Evolutionary conservation across 805 yeast genomes (phyloP), one percentile per base, ranked within the genome.

Genomic region (Candida adriatica): DNA sequence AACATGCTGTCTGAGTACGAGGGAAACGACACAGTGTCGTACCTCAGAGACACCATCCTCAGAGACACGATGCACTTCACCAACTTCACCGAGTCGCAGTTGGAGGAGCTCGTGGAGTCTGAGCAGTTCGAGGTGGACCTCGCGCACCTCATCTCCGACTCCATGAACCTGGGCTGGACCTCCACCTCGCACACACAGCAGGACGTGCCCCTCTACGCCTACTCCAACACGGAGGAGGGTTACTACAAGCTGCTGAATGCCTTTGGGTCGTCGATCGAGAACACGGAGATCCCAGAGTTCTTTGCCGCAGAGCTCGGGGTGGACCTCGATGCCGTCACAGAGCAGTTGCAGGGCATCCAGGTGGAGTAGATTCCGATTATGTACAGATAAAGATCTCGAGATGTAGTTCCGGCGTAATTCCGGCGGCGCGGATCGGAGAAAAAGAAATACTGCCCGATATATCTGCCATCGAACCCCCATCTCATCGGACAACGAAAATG

Each of bases 121-220:
- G 46, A 53, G 18, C 41, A 45, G 6, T 43, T 63, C 5, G 40
- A 38, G 8, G 73, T 75, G 35, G 61, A 66, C 21, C 56, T 86
- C 36, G 78, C 80, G 49, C 64, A 73, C 31, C 67, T 87, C 70
- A 66, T 85, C 14, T 80, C 94, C 2, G 47, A 58, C 11, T 70
- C 92, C 35, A 84, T 96, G 0, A 81, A 82, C 56, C 70, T 86
- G 24, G 96, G 95, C 15, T 88, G 95, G 95, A 70, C 94, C n/a
- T 83, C 96, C 0, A 88, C 83, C 46, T 96, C 95, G 18, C 97
- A 88, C 57, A 77, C 94, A 10, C 96, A 94, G 0, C 95, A 85
- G 15, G 97, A 88, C 56, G 95, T 88, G 26, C 87, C 88, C 50
- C 76, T 88, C 29, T 88, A 85, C 54, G 95, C 80, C 1, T 71